Base-by-base conservation (phyloP, 2,329 filamentous ascomycete species). In the Ambrosiella xylebori region DNA sequence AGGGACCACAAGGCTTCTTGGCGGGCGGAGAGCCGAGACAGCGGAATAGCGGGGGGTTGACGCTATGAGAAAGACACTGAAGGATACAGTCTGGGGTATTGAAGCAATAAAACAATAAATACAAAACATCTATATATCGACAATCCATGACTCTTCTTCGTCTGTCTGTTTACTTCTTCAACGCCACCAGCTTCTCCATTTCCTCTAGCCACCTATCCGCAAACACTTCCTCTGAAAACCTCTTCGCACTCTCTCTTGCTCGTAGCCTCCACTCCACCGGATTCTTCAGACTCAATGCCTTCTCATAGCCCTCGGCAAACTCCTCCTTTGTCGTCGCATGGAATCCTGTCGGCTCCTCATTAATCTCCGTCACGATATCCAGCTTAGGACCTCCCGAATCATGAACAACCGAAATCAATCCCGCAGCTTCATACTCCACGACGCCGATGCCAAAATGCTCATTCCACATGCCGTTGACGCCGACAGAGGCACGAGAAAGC, bases 381-480 rank as follows among this genome's bases (percentile, higher is more conserved):
- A 88, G 71, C 70, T 93, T 95, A 1, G 93, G 93, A 0, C 93
- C 93, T 7, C 91, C 93, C 55, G 86, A 93, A 69, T 96, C 77
- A 65, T 98, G 93, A 7, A 97, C 93, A 0, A 98, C 90, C 4
- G 85, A 83, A 59, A 98, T 89, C 59, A 98, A 74, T 1, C 93
- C 93, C 0, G 93, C 93, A 3, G 93, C 93, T 68, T 97, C 90
- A 67, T 97, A 98, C 73, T 98, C 93, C 45, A 98, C 93, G 13
- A 97, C 90, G 1, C 93, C 93, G 60, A 98, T 98, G 19, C 93
- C 93, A 68, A 98, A 98, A 70, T 98, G 93, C 72, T 98, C 93
- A 68, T 96, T 97, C 91, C 93, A 98, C 93, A 98, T 98, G 66
- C 86, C 88, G 65, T 98, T 98, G 37, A 95, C 89, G 54, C 93